Evolutionary conservation across 768 basidiomycete genomes (phyloP).

Genomic region (Chalciporus chontae): DNA sequence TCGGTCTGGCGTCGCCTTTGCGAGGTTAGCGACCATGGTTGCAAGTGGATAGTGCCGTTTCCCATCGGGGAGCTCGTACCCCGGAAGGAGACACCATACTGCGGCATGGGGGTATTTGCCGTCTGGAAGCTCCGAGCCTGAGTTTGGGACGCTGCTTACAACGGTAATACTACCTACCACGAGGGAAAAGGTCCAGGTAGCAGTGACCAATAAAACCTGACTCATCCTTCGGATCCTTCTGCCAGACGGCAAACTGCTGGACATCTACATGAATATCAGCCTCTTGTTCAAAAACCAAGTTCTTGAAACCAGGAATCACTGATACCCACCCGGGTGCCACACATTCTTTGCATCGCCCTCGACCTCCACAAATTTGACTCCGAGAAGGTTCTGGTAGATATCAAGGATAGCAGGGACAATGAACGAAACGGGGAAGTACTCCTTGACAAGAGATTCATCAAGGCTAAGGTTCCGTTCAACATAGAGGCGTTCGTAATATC

Average conservation of each 20-base stretch:
- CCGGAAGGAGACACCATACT: conserved; percentile 71
- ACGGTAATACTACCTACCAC: conserved; percentile 43
- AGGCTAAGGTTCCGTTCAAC: conserved; percentile 62
- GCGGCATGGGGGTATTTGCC: conserved; percentile 82
- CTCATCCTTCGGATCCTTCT: conserved; percentile 64
- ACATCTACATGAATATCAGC: conserved; percentile 47
- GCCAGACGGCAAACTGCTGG: conserved; percentile 80
- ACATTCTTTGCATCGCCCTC: conserved; percentile 55
- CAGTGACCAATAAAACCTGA: conserved; percentile 78
- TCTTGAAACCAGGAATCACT: neutral
- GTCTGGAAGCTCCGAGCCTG: conserved; percentile 33
- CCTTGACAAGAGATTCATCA: conserved; percentile 74
- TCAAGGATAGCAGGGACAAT: conserved; percentile 76
- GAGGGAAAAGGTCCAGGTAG: conserved; percentile 83
- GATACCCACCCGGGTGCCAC: conserved; percentile 70
- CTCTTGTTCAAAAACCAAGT: no score
- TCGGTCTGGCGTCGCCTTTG: conserved; percentile 73
- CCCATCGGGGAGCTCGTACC: conserved; percentile 53
- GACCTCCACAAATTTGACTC: conserved; percentile 58
- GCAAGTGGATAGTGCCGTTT: conserved; percentile 66
- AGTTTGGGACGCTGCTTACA: neutral
- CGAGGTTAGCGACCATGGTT: conserved; percentile 86
- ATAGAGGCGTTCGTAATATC: conserved; percentile 34
- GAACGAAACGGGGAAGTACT: conserved; percentile 82
- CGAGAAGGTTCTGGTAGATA: conserved; percentile 77